Base-by-base conservation (phyloP, 805 yeast genomes). In the Nakazawaea sp. region DNA sequence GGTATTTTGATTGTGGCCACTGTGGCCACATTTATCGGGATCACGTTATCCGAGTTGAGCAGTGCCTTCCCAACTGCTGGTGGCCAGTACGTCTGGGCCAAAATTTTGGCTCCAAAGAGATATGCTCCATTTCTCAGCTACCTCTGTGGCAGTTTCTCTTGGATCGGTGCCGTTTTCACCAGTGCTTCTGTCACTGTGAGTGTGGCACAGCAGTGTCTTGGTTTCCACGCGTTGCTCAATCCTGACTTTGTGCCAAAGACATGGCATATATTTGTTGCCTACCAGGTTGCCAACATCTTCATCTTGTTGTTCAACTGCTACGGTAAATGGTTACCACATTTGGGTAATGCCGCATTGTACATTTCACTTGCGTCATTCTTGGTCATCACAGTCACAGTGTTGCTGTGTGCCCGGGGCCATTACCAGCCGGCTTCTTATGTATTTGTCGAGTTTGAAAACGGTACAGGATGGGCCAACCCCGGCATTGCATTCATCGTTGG, bases 401-500 rank as follows among this genome's bases (percentile, higher is more conserved):
- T 78, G 40, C 70, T 70, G 5, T 68, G 72, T 41, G 61, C 80
- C 1, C 56, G 69, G 15, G 77, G 79, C 12, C 48, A 70, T 37
- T 77, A 66, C 55, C 75, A 75, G 43, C 25, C 61, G 9, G 68
- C 81, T 0, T 39, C 52, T 4, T 75, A 70, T 44, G 82, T 78
- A 17, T 79, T 79, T 53, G 64, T 57, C 4, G 61, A 65, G 16
- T 76, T 75, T 43, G 54, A 64, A 24, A 75, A 75, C 49, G 66
- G 59, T 21, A 75, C 83, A 1, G 85, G 85, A 27, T 78, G 84
- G 82, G 45, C 61, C 8, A 62, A 71, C 2, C 45, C 71, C 2
- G 84, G 72, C 20, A 68, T 78, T 53, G 81, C 83, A 0, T 75
- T 78, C 51, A 68, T 79, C 39, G 73, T 77, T n/a, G 86, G 87